These are phyloP conservation scores for Phaeosphaeriaceae sp. DNA, from an alignment of 2,329 filamentous ascomycete genomes.

Conservation along the genomic window DNA sequence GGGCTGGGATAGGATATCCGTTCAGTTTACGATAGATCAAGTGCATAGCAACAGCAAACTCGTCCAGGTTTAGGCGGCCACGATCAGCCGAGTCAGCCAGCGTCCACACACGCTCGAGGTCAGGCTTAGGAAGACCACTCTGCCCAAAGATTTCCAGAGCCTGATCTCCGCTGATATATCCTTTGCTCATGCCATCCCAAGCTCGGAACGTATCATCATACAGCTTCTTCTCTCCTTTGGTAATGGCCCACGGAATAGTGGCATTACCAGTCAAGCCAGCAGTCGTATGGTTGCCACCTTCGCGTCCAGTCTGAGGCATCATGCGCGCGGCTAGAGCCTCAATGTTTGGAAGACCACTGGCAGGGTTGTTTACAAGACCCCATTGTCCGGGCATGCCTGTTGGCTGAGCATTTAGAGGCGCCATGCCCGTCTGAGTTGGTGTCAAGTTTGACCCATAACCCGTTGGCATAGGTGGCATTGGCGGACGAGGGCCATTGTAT, in stretches of 20 bases:
- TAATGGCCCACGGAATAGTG: constrained; percentile 97
- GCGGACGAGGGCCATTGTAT: constrained; percentile 79
- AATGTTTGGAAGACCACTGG: constrained; percentile 89
- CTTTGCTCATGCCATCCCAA: constrained; percentile 94
- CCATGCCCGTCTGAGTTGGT: constrained; percentile 68
- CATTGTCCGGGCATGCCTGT: constrained; percentile 93
- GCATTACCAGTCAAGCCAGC: constrained; percentile 90
- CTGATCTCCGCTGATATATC: constrained; percentile 88
- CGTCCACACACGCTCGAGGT: constrained; percentile 94
- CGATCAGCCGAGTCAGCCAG: constrained; percentile 93
- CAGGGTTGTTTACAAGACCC: constrained; percentile 96
- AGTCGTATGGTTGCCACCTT: constrained; percentile 80
- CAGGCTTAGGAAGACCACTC: constrained; percentile 88
- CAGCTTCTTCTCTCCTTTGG: constrained; percentile 96
- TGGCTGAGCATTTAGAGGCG: constrained; percentile 84
- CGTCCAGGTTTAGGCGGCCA: constrained; percentile 91
- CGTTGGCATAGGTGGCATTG: constrained; percentile 81
- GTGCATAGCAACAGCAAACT: constrained; percentile 99
- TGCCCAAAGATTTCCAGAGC: constrained; percentile 98
- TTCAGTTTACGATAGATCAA: constrained; percentile 97
- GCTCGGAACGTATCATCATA: constrained; percentile 95
- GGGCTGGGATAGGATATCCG: constrained; percentile 88
- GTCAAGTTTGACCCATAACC: constrained; percentile 57
- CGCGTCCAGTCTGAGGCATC: constrained; percentile 95
- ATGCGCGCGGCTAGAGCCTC: constrained; percentile 90